Conservation (phyloP, 371 early-diverging fungal species). For the Cokeromyces recurvatus region DNA sequence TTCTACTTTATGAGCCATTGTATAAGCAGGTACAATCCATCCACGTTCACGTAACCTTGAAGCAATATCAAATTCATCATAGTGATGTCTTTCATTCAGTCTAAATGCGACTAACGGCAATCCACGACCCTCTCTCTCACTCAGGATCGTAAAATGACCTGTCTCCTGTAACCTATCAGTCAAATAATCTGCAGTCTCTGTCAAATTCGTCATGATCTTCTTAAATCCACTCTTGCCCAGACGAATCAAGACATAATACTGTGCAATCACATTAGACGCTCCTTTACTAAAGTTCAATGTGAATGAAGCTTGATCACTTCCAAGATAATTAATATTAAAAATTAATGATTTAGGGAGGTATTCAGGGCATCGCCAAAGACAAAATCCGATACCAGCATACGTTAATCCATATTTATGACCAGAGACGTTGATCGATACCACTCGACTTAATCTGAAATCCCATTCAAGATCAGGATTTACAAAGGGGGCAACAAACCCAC, state of each 20-base stretch:
- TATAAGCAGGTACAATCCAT: constrained; percentile 64
- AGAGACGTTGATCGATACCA: constrained; percentile 65
- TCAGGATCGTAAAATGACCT: constrained; percentile 57
- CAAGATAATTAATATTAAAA: constrained; percentile 65
- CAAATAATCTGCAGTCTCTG: constrained; percentile 46
- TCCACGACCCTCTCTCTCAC: constrained; percentile 39
- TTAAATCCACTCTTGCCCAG: constrained; percentile 55
- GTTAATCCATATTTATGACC: constrained; percentile 79
- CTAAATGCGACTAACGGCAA: constrained; percentile 67
- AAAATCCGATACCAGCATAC: constrained; percentile 68
- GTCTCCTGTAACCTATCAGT: constrained; percentile 48
- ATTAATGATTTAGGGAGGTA: constrained; percentile 62
- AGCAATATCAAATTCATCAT: constrained; percentile 48
- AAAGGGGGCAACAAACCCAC: constrained; percentile 80
- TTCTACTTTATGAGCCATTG: constrained; percentile 42
- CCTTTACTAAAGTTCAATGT: constrained; percentile 70
- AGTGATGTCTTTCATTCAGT: constrained; percentile 31
- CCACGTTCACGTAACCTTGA: constrained; percentile 47
- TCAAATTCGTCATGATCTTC: constrained; percentile 53
- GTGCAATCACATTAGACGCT: constrained; percentile 57
- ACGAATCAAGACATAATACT: constrained; percentile 69
- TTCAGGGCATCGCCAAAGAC: constrained; percentile 56
- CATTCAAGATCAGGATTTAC: constrained; percentile 65
- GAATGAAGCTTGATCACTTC: constrained; percentile 59
- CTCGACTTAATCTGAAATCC: constrained; percentile 67